A percentile compares a stretch with the other conserved stretches of the same genome.
Conservation (phyloP, 1,139 yeast genomes). For the Petasospora fabianii region DNA sequence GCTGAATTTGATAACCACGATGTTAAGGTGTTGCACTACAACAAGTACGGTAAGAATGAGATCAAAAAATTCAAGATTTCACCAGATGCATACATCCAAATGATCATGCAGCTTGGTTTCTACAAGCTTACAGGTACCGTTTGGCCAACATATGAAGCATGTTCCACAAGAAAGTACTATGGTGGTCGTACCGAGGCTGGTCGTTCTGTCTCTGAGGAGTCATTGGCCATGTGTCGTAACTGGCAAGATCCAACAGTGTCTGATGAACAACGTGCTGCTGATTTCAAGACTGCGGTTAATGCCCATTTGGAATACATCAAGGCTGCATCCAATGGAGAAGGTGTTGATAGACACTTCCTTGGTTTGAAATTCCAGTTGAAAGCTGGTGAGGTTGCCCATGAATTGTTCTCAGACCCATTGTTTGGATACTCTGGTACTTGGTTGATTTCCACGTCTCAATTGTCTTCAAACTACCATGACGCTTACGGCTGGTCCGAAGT, state of each 20-base stretch:
- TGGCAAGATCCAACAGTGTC: conserved; percentile 63
- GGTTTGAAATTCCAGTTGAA: conserved; percentile 77
- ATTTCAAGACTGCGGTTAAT: conserved; percentile 69
- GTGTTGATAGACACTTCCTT: conserved; percentile 91
- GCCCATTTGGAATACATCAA: conserved; percentile 74
- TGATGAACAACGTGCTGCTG: conserved; percentile 55
- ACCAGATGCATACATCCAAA: conserved; percentile 77
- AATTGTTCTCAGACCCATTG: conserved; percentile 71
- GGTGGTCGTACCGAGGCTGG: conserved; percentile 97
- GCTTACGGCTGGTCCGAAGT: conserved; percentile 98
- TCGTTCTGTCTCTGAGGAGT: conserved; percentile 77
- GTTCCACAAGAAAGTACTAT: conserved; percentile 85
- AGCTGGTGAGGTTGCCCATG: conserved; percentile 62
- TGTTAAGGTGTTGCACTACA: conserved; percentile 64
- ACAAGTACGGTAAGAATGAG: conserved; percentile 67
- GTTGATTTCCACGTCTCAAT: conserved; percentile 87
- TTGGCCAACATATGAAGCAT: conserved; percentile 94
- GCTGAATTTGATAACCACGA: conserved; percentile 50
- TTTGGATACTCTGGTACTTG: conserved; percentile 75
- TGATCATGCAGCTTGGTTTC: conserved; percentile 72
- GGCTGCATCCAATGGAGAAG: conserved; percentile 81
- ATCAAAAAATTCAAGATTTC: conserved; percentile 67
- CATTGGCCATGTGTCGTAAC: conserved; percentile 67
- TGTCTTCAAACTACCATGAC: conserved; percentile 83
- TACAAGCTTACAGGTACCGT: conserved; percentile 77